These are phyloP conservation scores for Phytophthora multivora DNA, from an alignment of 352 stramenopile species.

Conservation along the genomic window DNA sequence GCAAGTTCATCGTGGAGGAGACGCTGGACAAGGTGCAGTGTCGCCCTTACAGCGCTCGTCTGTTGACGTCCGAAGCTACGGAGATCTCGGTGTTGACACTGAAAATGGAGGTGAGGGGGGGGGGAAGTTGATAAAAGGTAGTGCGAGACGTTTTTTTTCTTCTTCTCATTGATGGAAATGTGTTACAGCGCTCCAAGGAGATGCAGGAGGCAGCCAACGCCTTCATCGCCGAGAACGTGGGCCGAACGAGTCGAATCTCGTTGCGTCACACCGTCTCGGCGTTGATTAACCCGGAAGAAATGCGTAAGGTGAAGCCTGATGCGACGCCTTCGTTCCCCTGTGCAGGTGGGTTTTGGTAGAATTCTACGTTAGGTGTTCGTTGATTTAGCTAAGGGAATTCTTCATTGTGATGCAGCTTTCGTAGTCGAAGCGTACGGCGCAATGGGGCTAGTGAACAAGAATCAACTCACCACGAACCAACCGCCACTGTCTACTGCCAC, in stretches of 20 bases:
- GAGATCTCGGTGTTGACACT: constrained; percentile 85
- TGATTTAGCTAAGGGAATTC: not conserved
- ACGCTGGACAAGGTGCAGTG: constrained; percentile 81
- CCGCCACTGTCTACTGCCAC: constrained; percentile 36
- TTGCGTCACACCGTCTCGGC: constrained; percentile 55
- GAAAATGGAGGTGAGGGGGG: constrained; percentile 58
- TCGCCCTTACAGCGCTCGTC: constrained; percentile 74
- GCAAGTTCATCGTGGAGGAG: constrained; percentile 87
- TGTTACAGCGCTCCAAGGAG: constrained; percentile 58
- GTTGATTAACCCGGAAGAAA: constrained; percentile 48
- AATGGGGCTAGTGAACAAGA: constrained; percentile 60
- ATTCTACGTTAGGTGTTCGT: not conserved
- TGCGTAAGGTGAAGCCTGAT: constrained; percentile 15
- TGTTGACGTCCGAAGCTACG: constrained; percentile 68
- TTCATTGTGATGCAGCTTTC: constrained; percentile 42
- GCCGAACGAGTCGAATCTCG: constrained; percentile 66
- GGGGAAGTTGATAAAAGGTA: not conserved
- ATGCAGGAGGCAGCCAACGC: constrained; percentile 59
- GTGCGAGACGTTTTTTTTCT: no score
- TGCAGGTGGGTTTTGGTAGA: constrained; percentile 37
- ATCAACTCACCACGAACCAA: constrained; percentile 36
- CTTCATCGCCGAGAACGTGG: constrained; percentile 62
- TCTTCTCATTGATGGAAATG: constrained; percentile 5
- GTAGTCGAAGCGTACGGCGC: constrained; percentile 72
- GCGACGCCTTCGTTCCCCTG: constrained; percentile 44